phyloP scores from a whole-genome alignment of 192 early-diverging fungal genomes.

The Coemansia sp. region DNA sequence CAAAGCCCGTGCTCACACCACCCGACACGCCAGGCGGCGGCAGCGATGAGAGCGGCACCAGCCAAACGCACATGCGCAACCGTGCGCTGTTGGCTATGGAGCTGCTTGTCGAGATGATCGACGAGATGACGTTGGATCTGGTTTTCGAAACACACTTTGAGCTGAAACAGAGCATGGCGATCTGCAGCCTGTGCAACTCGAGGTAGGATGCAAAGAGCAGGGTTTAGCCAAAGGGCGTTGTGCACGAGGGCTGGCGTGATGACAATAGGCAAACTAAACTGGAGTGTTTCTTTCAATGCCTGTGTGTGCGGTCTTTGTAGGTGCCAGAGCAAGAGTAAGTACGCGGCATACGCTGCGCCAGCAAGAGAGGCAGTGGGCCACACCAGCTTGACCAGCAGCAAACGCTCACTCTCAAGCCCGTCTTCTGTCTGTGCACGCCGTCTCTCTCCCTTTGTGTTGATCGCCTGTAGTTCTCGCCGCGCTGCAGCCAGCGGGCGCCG shows the following conservation, averaged over 20 bases:
- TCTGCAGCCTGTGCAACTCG: slow-evolving; percentile 75
- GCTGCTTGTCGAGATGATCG: slow-evolving; percentile 57
- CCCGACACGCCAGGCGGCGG: slow-evolving; percentile 14
- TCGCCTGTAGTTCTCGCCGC: neutral
- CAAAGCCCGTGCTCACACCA: slow-evolving; percentile 20
- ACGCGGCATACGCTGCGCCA: no score
- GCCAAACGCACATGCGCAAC: slow-evolving; percentile 2
- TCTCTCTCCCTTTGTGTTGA: slow-evolving; percentile 8
- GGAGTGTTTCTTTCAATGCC: neutral
- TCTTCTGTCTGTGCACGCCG: slow-evolving; percentile 26
- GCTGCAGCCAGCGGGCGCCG: neutral
- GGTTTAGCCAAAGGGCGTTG: no score
- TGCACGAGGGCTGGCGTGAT: no score
- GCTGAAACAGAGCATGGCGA: slow-evolving; percentile 52
- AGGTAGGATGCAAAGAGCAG: no score
- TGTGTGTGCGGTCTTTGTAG: slow-evolving; percentile 43
- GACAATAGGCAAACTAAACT: neutral
- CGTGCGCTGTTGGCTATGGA: slow-evolving; percentile 43
- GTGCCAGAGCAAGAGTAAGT: slow-evolving; percentile 48
- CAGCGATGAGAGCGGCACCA: neutral
- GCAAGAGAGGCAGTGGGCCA: no score
- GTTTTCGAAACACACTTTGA: slow-evolving; percentile 71
- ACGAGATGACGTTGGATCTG: slow-evolving; percentile 69
- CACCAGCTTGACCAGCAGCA: no score
- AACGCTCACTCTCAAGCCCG: no score